phyloP scores from a whole-genome alignment of 805 yeast genomes.

The Ogataea trehalophila region DNA sequence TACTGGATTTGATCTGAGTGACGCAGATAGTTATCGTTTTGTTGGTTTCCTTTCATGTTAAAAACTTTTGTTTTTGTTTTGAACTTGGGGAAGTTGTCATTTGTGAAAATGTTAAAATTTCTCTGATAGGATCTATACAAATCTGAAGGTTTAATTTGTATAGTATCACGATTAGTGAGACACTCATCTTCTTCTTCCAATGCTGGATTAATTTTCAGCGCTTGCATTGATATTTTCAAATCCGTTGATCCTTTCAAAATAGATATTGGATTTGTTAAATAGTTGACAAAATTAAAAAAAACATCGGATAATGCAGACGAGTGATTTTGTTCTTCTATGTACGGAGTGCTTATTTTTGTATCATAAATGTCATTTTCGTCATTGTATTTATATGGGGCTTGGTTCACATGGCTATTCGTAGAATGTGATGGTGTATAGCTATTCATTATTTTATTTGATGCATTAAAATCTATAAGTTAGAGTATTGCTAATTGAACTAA shows the following conservation, averaged over 20 bases:
- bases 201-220: not conserved
- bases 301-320: not conserved
- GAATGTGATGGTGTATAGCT: too few relatives aligned
- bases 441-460: too few relatives aligned
- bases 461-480: too few relatives aligned
- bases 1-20: too few relatives aligned
- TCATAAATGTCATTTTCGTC: constrained; percentile 1
- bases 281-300: not conserved
- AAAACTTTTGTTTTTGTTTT: not conserved
- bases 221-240: not conserved
- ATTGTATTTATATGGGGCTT: not conserved
- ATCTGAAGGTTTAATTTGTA: too few relatives aligned
- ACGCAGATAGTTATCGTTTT: too few relatives aligned
- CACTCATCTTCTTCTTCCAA: not conserved
- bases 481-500: too few relatives aligned
- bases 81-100: not conserved
- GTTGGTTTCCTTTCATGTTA: not conserved
- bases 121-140: too few relatives aligned
- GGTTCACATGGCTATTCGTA: too few relatives aligned
- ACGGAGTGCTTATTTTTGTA: constrained; percentile 6
- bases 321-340: not conserved
- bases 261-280: not conserved
- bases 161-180: too few relatives aligned
- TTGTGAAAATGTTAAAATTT: not conserved
- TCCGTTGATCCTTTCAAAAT: not conserved